Base-by-base conservation (phyloP, 305 asterid genomes). In the Fraxinus dipetala region DNA sequence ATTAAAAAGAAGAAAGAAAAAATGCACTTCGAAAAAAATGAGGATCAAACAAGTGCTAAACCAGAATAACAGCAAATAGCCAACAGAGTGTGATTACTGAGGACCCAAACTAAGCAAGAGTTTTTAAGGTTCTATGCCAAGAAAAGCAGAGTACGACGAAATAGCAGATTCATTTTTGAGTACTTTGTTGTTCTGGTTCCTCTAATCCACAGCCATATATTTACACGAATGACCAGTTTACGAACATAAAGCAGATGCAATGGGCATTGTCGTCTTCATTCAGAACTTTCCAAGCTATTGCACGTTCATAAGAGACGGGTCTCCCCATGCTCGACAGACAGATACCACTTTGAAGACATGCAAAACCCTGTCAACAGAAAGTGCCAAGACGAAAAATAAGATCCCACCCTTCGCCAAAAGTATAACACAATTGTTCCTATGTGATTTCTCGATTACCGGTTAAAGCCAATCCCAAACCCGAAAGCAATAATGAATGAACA, bases 271-370 rank as follows among this genome's bases (percentile, higher is more conserved):
- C 97, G 28, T 95, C 98, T 75, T 94, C 97, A 18, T 94, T 90
- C 91, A 91, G 80, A 75, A 94, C 99, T 85, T 95, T 95, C 99
- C 99, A 95, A 0, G 98, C 99, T 40, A 95, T 89, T 1, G 99
- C 97, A 79, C 97, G 92, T 90, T 95, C 99, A 7, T 92, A 95
- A 24, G 98, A 92, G 80, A 94, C 86, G 34, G 99, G 99, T 74
- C 99, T 88, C 77, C 97, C 93, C 99, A 95, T 95, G 86, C 99
- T 95, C 59, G 98, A 95, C 91, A 93, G 78, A 82, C 99, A 95
- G 9, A 94, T 90, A 13, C 99, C 98, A 9, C 98, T 98, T 90
- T 92, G 96, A 77, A 95, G 96, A 48, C 97, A 87, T 5, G 93
- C 94, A 81, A 94, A 95, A 14, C 99, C 99, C 99, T 95, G 90